These are phyloP conservation scores for Calvatia gigantea DNA, from an alignment of 768 basidiomycete genomes.

Conservation along the genomic window DNA sequence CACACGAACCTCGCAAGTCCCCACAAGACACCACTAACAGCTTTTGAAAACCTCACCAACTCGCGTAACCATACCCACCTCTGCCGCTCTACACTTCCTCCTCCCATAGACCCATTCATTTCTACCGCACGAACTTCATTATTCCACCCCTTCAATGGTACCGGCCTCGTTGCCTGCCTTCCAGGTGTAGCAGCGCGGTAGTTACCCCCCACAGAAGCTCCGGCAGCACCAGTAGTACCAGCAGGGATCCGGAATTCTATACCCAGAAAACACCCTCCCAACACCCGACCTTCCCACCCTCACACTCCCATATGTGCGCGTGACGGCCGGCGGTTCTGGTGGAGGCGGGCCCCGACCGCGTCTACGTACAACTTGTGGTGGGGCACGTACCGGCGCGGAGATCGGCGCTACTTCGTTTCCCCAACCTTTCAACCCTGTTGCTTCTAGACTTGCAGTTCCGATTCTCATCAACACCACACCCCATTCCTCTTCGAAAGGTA, in stretches of 20 bases:
- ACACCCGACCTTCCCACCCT: constrained; percentile 30
- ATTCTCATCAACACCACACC: constrained; percentile 66
- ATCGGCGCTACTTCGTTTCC: constrained; percentile 71
- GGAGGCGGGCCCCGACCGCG: constrained; percentile 3
- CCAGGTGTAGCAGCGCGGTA: neutral
- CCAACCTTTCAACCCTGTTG: constrained; percentile 66
- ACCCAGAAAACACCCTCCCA: constrained; percentile 24
- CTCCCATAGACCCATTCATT: constrained; percentile 19
- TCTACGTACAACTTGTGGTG: constrained; percentile 3
- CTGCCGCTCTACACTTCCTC: constrained; percentile 26
- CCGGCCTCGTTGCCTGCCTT: neutral
- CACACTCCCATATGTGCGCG: constrained; percentile 26
- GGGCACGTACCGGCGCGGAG: constrained; percentile 15
- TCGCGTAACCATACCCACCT: constrained; percentile 20
- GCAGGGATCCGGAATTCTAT: neutral
- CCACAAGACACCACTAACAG: constrained; percentile 6
- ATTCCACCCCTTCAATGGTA: constrained; percentile 8
- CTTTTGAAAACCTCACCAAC: neutral
- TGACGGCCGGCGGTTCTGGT: constrained; percentile 16
- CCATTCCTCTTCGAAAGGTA: constrained; percentile 71
- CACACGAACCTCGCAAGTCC: constrained; percentile 6
- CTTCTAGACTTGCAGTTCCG: constrained; percentile 73
- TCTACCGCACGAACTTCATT: constrained; percentile 8
- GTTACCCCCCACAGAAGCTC: neutral
- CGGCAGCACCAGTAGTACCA: neutral